Evolutionary conservation across 2,329 filamentous ascomycete genomes (phyloP), one percentile per base, ranked within the genome.

Genomic region (Decorospora gaudefroyi): DNA sequence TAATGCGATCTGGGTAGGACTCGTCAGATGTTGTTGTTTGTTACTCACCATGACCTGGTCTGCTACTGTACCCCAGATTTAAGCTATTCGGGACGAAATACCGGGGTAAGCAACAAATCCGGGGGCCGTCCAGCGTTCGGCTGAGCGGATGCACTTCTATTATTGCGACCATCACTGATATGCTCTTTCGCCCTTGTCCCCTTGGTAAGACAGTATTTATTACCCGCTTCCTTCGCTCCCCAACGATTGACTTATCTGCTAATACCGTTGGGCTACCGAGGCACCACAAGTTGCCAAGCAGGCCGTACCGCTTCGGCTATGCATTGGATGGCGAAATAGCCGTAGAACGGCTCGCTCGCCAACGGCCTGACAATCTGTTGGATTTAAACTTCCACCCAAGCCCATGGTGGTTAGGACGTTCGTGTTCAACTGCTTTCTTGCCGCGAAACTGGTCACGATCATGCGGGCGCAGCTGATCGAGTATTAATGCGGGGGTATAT

Each of bases 401-500:
- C 19, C 34, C 31, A 33, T 31, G 27, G 27, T 28, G 43, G 27
- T 33, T 46, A 46, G 51, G 37, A 34, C 43, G 35, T 29, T 26
- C 35, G 25, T 30, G 4, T 23, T 15, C 32, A 46, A 23, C 33
- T 36, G 34, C 42, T 53, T 21, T 42, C 44, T n/a, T n/a, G 35
- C 39, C 36, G 35, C 45, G 41, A 30, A 32, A 32, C 33, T 43
- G 43, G 42, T 53, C 46, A 37, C 53, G 52, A 55, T 55, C 47
- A 53, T 58, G 54, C 55, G 57, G 39, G 36, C 37, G 27, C 16
- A 40, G 27, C 26, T 39, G 41, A 51, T 53, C 45, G 45, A 38
- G 32, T 15, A 35, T 33, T 42, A 49, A 41, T 47, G 42, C 49
- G 51, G 48, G 46, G 48, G 33, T 40, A 43, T 44, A 27, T 40